Evolutionary conservation across 2,329 filamentous ascomycete species (phyloP), one percentile per base, ranked within the genome.

Genomic region (Aspergillus calidoustus): DNA sequence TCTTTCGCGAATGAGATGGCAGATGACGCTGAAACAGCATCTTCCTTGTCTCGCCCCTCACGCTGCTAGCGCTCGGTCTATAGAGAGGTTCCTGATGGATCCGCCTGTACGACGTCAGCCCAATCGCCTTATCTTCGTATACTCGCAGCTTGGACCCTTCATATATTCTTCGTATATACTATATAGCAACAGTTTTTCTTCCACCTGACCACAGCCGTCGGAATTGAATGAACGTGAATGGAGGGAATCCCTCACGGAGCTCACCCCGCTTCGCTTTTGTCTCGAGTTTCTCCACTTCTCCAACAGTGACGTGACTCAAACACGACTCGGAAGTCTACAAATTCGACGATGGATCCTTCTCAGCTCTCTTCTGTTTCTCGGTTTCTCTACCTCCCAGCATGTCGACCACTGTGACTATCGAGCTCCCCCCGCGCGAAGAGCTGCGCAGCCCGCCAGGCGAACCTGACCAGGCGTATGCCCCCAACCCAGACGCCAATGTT

Each of bases 1-100:
- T 57, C 55, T 31, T 57, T 57, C 48, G 48, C 55, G 38, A 57
- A 57, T 34, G 38, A 51, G 44, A 17, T 44, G 34, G 55, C 55
- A 41, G 34, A 51, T 52, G 38, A 13, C 23, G 51, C 46, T 34
- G 55, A 57, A 52, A 52, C 48, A 52, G 7, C 3, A 25, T 25
- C 34, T 57, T 48, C 54, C 47, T 57, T 57, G 22, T 47, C 44
- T 52, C 22, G 34, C 25, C 30, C 46, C 46, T 51, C 46, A 30
- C 48, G 43, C 31, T 19, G 25, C 17, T 52, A 51, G 55, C 38
- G 48, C 55, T 51, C 38, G 25, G 28, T 31, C 23, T 57, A 17
- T 57, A 30, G 34, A 48, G 47, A 34, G 34, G 38, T 49, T 30
- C 7, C 19, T 17, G 13, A 49, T 49, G 47, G 47, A 25, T 49